Evolutionary conservation across 345 rosid genomes (phyloP).

Genomic region (Cardiospermum halicacabum): DNA sequence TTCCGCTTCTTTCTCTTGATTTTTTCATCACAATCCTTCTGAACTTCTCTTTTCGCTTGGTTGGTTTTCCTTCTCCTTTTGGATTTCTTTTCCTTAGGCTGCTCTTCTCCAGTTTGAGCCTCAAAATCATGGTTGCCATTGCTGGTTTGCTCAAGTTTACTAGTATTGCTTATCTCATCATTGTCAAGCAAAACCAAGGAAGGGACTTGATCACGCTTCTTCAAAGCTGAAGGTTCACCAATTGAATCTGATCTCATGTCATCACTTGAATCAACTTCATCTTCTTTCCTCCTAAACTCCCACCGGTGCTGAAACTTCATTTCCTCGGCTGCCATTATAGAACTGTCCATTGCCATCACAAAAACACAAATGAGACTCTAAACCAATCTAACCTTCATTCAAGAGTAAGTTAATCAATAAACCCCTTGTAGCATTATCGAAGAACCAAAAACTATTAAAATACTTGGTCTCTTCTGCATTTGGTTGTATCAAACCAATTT

Average conservation of each 20-base stretch:
- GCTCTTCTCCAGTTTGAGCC: slow-evolving; percentile 13
- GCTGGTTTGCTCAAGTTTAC: slow-evolving; percentile 20
- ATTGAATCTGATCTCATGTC: slow-evolving; percentile 28
- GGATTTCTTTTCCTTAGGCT: slow-evolving; percentile 23
- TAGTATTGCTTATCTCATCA: slow-evolving; percentile 24
- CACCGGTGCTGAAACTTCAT: slow-evolving; percentile 40
- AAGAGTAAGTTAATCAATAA: neutral
- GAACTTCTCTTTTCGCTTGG: slow-evolving; percentile 2
- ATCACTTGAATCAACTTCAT: slow-evolving; percentile 37
- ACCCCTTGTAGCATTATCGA: neutral
- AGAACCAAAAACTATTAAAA: neutral
- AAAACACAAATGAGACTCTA: neutral
- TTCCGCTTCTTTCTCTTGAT: slow-evolving; percentile 21
- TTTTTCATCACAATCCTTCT: slow-evolving; percentile 18
- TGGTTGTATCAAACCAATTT: neutral
- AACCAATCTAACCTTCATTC: neutral
- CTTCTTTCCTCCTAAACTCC: slow-evolving; percentile 41
- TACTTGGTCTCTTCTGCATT: neutral
- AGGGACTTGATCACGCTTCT: slow-evolving; percentile 27
- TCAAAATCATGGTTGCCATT: slow-evolving; percentile 13
- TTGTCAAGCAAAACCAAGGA: slow-evolving; percentile 19
- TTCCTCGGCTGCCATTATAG: slow-evolving; percentile 31
- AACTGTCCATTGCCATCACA: slow-evolving; percentile 13
- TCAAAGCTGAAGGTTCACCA: slow-evolving; percentile 18
- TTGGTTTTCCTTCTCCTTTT: slow-evolving; percentile 13